Evolutionary conservation across 805 yeast species (phyloP), one percentile per base, ranked within the genome.

Genomic region (Candida glaebosa): DNA sequence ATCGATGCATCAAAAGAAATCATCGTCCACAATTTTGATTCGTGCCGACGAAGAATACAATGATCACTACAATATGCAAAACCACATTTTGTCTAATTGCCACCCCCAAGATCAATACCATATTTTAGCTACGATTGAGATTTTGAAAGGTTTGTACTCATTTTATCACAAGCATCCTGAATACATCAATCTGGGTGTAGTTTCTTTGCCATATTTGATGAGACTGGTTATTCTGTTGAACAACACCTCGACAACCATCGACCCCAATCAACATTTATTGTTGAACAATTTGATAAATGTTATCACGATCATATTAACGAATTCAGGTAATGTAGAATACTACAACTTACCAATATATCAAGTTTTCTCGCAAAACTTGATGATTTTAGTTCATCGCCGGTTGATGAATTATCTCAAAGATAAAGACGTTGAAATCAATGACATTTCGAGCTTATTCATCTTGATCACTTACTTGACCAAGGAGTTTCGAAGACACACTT

Each of bases 91-190:
- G 7, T 18, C 30, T 10, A 31, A 25, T 41, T 24, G 31, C 15
- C 24, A 14, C 10, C 17, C 38, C 9, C 22, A 18, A 8, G 43
- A 42, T 18, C 34, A 28, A 15, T 37, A 10, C n/a, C 53, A 39
- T 32, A 38, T 42, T 19, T 40, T 42, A 41, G 45, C 43, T 19
- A 40, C 49, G 24, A 42, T 37, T 10, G 65, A 60, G 36, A 40
- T 58, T 17, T 44, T 58, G 37, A 60, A 60, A 41, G 51, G 60
- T 14, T 42, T 58, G 17, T 57, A 54, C 37, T 52, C 61, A 25
- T 43, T 60, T 33, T 51, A 54, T 36, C 61, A 58, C 39, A 55
- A 56, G 37, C 50, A 47, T 31, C 42, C 19, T 15, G 33, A 32
- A 10, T 35, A 31, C 18, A 31, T 35, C 26, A 28, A 26, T 3